Evolutionary conservation across 179 eudicot genomes (phyloP), one percentile per base, ranked within the genome.

Genomic region (Sideroxylon spinosum): DNA sequence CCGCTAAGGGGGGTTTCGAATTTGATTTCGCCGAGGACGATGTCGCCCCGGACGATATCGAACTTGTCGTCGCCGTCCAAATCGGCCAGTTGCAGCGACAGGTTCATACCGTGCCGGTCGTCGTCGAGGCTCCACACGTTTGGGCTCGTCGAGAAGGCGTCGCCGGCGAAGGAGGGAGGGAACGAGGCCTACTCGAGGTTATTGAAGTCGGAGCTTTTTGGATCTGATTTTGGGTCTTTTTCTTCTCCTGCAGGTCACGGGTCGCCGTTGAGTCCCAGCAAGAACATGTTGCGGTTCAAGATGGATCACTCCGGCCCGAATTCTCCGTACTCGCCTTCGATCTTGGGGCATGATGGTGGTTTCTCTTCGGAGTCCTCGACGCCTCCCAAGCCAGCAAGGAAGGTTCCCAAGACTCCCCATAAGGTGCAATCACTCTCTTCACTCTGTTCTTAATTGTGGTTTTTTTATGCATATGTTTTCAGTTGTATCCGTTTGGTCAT

Each of bases 101-200:
- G 98, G 76, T 95, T 95, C 77, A 95, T 95, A 55, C 98, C 98
- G 11, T 91, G 97, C 86, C 83, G 99, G 84, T 95, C 98, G 14
- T 86, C 97, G 4, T 95, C 98, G 1, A 87, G 99, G 80, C 94
- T 95, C 4, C 92, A 90, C 83, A 78, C 98, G 0, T 95, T 93
- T 69, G 98, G 97, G 65, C 77, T 95, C 20, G 82, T 88, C 57
- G 95, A 92, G 28, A 90, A 90, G 76, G 78, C 89, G 71, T 78
- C 92, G 22, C 91, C 93, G 77, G 81, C 83, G 55, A 70, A 88
- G 78, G 83, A 86, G 83, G 85, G 88, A 22, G 52, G 71, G 19
- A 89, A 81, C 81, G 98, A 95, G 82, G 95, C 87, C 11, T 95
- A 95, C 75, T 69, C 84, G n/a, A 87, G 95, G 78, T 82, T 95